These are phyloP conservation scores for Ambispora gerdemannii DNA, from an alignment of 192 early-diverging fungal genomes.

Conservation along the genomic window DNA sequence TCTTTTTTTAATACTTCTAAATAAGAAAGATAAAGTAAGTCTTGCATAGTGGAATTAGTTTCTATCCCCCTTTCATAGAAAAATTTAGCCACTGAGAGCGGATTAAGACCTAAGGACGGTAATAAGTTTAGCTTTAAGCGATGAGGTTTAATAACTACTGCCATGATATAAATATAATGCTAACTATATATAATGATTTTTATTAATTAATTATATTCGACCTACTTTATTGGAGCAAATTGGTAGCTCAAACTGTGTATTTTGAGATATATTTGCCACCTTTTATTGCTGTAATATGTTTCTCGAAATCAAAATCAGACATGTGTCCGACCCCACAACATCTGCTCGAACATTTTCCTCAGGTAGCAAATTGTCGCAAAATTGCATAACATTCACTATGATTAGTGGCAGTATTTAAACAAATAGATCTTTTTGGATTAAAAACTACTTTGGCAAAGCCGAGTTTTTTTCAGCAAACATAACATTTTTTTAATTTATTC, in stretches of 20 bases:
- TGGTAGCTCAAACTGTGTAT: not conserved
- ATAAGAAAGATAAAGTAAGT: conserved; percentile 6
- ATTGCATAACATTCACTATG: not conserved
- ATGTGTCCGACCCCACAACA: conserved; percentile 1
- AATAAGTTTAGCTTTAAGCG: conserved; percentile 1
- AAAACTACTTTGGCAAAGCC: not conserved
- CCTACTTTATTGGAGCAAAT: conserved; percentile 2
- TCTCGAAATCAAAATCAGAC: conserved; percentile 2
- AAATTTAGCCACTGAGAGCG: conserved; percentile 5
- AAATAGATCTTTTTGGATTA: conserved; percentile 2
- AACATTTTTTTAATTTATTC: conserved; percentile 3
- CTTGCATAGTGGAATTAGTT: not conserved
- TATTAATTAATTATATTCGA: conserved; percentile 1
- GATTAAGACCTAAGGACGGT: conserved; percentile 8
- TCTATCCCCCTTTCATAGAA: not conserved
- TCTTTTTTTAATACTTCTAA: conserved; percentile 11
- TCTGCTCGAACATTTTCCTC: not conserved
- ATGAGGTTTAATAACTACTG: conserved; percentile 2
- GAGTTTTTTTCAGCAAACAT: conserved; percentile 2
- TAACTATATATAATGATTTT: not conserved
- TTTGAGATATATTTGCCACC: not conserved
- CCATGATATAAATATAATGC: conserved; percentile 1
- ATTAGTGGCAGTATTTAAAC: conserved; percentile 1
- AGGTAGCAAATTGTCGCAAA: conserved; percentile 2
- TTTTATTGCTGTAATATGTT: not conserved